These are phyloP conservation scores for Quercus rubra DNA, from an alignment of 306 rosid genomes.

Conservation along the genomic window DNA sequence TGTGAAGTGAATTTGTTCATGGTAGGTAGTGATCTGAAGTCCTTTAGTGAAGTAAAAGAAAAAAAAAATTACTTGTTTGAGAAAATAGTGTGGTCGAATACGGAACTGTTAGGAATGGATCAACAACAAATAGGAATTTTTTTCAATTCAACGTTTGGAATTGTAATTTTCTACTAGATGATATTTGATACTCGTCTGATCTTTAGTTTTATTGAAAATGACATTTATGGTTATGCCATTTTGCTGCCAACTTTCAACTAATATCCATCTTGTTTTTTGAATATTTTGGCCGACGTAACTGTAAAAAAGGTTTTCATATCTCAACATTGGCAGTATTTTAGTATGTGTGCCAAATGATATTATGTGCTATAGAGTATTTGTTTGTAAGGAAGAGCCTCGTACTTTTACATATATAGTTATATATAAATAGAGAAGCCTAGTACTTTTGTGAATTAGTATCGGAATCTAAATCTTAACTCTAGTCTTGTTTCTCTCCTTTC, in stretches of 20 bases:
- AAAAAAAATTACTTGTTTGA: not conserved
- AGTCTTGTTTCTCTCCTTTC: no score
- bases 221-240: not conserved
- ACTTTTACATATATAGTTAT: no score
- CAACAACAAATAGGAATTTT: slow-evolving; percentile 28
- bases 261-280: not conserved
- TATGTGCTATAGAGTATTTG: no score
- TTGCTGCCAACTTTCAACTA: not conserved
- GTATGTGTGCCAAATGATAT: no score
- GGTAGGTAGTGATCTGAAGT: slow-evolving; percentile 16
- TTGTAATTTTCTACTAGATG: not conserved
- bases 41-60: slow-evolving; percentile 11
- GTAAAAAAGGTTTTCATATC: no score
- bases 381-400: no score
- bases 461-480: no score
- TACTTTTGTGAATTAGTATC: no score
- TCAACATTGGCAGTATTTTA: no score
- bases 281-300: not conserved
- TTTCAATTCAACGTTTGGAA: not conserved
- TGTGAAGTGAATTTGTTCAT: slow-evolving; percentile 20
- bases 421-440: no score
- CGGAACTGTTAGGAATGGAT: slow-evolving; percentile 23
- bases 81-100: slow-evolving; percentile 19
- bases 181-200: not conserved
- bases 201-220: not conserved